Evolutionary conservation across 2,329 filamentous ascomycete species (phyloP).

Genomic region (Pseudogymnoascus sp.): DNA sequence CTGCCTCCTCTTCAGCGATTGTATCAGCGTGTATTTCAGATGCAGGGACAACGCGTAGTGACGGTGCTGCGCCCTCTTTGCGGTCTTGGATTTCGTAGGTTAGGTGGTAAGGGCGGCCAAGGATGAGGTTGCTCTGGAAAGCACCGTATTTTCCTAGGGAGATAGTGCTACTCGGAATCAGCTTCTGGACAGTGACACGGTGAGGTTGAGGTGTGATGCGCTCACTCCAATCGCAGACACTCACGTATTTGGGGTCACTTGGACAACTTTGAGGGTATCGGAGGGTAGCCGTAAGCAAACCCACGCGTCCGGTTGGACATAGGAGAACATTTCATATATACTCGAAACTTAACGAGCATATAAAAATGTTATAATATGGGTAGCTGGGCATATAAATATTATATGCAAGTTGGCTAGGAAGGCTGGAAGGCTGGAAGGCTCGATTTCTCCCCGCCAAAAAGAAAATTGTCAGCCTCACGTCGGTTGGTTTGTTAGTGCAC

Average conservation of each 20-base stretch:
- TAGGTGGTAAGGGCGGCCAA: conserved; percentile 84
- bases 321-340: conserved; percentile 23
- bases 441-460: conserved; percentile 6
- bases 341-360: not conserved
- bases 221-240: conserved; percentile 23
- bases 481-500: not conserved
- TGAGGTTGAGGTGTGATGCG: conserved; percentile 14
- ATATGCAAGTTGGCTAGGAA: not conserved
- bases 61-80: conserved; percentile 54
- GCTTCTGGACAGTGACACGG: conserved; percentile 17
- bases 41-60: conserved; percentile 71
- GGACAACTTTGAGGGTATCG: conserved; percentile 49
- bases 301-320: conserved; percentile 54
- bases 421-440: not conserved
- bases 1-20: conserved; percentile 44
- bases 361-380: not conserved
- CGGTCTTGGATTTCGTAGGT: conserved; percentile 85
- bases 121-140: conserved; percentile 81
- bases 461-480: conserved; percentile 7
- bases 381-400: not conserved
- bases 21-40: conserved; percentile 79
- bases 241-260: conserved; percentile 55
- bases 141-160: conserved; percentile 88
- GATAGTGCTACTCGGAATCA: conserved; percentile 56
- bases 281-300: conserved; percentile 53